Percentiles rank a stretch among this genome's conserved stretches.
Evolutionary conservation across 208 protist species (phyloP).

Genomic region (Spongospora subterranea): DNA sequence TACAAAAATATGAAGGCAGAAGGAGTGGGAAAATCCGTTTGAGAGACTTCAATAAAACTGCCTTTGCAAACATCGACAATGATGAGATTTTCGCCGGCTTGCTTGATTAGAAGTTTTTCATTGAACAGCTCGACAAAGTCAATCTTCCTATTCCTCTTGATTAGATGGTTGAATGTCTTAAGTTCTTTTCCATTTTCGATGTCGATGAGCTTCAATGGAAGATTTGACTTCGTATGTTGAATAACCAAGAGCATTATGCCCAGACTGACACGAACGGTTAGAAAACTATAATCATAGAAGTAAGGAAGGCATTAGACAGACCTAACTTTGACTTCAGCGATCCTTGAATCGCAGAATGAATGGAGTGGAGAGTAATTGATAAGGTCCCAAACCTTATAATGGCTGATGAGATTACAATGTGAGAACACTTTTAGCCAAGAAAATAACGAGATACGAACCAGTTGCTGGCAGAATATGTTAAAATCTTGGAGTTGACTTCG

Average conservation of each 20-base stretch:
- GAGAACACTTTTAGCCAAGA: neutral
- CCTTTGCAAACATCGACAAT: slow-evolving; percentile 64
- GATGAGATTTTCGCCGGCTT: slow-evolving; percentile 60
- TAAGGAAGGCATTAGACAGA: neutral
- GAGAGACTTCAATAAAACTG: neutral
- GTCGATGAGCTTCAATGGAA: slow-evolving; percentile 66
- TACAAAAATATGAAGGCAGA: slow-evolving; percentile 71
- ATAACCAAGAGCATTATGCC: slow-evolving; percentile 66
- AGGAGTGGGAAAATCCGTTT: slow-evolving; percentile 56
- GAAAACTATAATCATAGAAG: slow-evolving; percentile 58
- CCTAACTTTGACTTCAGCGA: slow-evolving; percentile 45
- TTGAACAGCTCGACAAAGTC: slow-evolving; percentile 73
- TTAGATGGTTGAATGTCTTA: slow-evolving; percentile 63
- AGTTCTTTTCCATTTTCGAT: slow-evolving; percentile 48
- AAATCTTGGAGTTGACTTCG: slow-evolving; percentile 69
- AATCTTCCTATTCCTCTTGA: slow-evolving; percentile 64
- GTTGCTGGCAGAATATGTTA: slow-evolving; percentile 63
- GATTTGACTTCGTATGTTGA: slow-evolving; percentile 3
- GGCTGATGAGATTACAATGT: neutral
- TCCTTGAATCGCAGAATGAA: slow-evolving; percentile 56
- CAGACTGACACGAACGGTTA: slow-evolving; percentile 67
- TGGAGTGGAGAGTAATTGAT: slow-evolving; percentile 62
- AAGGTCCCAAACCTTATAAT: slow-evolving; percentile 66
- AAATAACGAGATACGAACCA: slow-evolving; percentile 32
- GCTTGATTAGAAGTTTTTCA: slow-evolving; percentile 72